These are phyloP conservation scores for Umbellularia californica DNA, from an alignment of 164 flowering plant species.

Conservation along the genomic window DNA sequence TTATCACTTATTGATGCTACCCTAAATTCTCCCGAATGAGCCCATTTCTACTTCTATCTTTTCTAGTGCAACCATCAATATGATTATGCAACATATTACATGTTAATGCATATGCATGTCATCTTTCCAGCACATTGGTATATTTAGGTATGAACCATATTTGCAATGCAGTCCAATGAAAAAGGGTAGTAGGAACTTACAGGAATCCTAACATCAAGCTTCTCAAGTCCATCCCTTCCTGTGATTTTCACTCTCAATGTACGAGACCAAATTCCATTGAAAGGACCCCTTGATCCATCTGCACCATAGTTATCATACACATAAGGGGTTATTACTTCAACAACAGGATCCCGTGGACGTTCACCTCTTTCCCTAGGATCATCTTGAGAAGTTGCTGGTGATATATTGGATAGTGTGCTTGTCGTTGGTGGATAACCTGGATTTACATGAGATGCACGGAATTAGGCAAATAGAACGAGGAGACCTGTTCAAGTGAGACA, in stretches of 20 bases:
- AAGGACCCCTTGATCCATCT: conserved; percentile 50
- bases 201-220: conserved; percentile 83
- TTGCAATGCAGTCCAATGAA: neutral
- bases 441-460: conserved; percentile 2
- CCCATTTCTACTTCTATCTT: no score
- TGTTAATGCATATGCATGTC: neutral
- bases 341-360: conserved; percentile 39
- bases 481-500: neutral
- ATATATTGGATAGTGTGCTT: conserved; percentile 29
- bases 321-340: conserved; percentile 80
- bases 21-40: no score
- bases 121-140: neutral
- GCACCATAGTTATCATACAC: conserved; percentile 37
- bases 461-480: neutral
- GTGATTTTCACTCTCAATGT: conserved; percentile 78
- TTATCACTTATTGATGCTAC: no score
- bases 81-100: no score
- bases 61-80: no score
- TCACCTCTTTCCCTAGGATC: conserved; percentile 34
- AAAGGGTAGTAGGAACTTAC: conserved; percentile 42
- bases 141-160: neutral
- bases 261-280: conserved; percentile 75
- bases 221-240: conserved; percentile 90
- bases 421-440: conserved; percentile 36
- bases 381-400: conserved; percentile 26